A percentile compares a stretch with the other conserved stretches of the same genome.
Evolutionary conservation across 495 filamentous ascomycete species (phyloP).

Genomic region (Annulohypoxylon nitens): DNA sequence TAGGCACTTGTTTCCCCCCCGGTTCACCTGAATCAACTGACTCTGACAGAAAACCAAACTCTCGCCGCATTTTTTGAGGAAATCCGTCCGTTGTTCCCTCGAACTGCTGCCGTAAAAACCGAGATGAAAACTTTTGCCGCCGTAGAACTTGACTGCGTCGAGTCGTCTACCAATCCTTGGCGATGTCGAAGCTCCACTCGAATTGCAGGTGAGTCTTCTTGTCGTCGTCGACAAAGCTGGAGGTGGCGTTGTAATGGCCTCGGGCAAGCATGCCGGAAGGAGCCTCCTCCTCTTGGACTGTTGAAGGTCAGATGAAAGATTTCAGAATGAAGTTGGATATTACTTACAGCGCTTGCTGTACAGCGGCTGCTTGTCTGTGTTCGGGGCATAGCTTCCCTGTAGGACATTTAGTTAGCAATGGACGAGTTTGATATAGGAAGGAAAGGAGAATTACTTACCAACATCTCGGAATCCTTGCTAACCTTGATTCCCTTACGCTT

Average conservation of each 20-base stretch:
- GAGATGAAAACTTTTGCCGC: conserved; percentile 2
- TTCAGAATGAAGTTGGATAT: conserved; percentile 7
- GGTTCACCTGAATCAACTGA: conserved; percentile 7
- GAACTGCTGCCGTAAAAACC: neutral
- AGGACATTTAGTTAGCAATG: conserved; percentile 17
- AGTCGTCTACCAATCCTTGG: conserved; percentile 85
- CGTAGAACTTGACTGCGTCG: neutral
- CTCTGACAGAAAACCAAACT: neutral
- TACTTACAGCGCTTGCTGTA: conserved; percentile 93
- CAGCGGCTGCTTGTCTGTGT: conserved; percentile 81
- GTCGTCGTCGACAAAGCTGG: conserved; percentile 94
- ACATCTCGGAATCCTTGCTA: conserved; percentile 95
- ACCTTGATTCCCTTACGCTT: conserved; percentile 87
- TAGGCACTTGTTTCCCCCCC: conserved; percentile 18
- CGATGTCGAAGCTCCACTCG: conserved; percentile 93
- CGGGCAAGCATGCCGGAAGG: conserved; percentile 89
- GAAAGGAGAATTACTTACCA: conserved; percentile 69
- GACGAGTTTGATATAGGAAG: neutral
- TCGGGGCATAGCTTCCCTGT: conserved; percentile 88
- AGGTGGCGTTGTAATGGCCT: conserved; percentile 86
- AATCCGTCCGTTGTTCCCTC: neutral
- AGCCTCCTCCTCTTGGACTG: conserved; percentile 90
- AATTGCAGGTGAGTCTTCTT: conserved; percentile 86
- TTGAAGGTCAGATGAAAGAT: conserved; percentile 16
- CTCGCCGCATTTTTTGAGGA: conserved; percentile 1